Base-by-base conservation (phyloP, 1,139 yeast genomes). In the Hanseniaspora uvarum region DNA sequence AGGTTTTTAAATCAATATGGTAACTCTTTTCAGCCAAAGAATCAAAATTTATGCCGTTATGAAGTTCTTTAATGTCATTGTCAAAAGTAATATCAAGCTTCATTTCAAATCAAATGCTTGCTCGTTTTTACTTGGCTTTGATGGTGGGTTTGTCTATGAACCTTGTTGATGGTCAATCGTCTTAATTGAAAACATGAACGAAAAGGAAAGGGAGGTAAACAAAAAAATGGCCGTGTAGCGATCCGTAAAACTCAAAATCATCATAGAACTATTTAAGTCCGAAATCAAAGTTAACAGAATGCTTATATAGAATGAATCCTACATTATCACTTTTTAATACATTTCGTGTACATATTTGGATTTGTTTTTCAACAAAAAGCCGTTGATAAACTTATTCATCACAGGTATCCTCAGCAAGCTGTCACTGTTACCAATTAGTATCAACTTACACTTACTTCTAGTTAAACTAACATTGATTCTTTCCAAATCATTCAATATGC, bases 401-500 rank as follows among this genome's bases (percentile, higher is more conserved):
- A 44, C 46, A 5, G 37, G 33, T 7, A 43, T 21, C 7, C 19
- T 28, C 3, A 10, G 70, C 56, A 92, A 69, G 0, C 95, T 85
- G 10, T 72, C 70, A 54, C 74, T 74, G 1, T 95, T 86, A 0
- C 98, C 98, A 44, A 92, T 69, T 18, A 92, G 77, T 26, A 94
- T 76, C 50, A 94, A 75, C 67, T 94, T 94, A 16, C 84, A 76
- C 65, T 80, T 83, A 0, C 98, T 94, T 58, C 99, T 74, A 0
- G 98, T 92, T 62, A 94, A 81, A 0, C 97, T 94, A 39, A 94
- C 98, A 67, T 92, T 92, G 52, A 94, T 77, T 58, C 98, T 75
- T 59, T 97, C 74, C 92, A 96, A 84, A 62, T 92, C 98, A 58
- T 77, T 79, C 40, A 92, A 70, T 53, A 92, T 71, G 41, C 85